Evolutionary conservation across 306 rosid species (phyloP), one percentile per base, ranked within the genome.

Genomic region (Gynostemma pentaphyllum): DNA sequence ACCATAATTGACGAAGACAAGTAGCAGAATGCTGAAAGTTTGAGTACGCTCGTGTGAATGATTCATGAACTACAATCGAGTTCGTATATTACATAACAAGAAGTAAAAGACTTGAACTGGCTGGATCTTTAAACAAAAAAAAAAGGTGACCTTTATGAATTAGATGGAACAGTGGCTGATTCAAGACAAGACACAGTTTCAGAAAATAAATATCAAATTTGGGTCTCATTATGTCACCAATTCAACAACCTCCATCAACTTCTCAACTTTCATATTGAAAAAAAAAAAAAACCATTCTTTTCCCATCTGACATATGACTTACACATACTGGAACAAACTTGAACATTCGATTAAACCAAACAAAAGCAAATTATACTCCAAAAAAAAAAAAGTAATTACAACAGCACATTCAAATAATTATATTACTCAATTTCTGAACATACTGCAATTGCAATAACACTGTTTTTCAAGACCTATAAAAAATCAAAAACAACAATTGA

Each of bases 321-420:
- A 37, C 12, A 23, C 13, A 37, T 60, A 13, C 19, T 8, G 47
- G 34, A 37, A 60, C 65, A 39, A 3, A 39, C 47, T 37, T 47
- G 13, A 13, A 39, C 32, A 2, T 11, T 60, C 10, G 36, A 21
- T 22, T 60, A 36, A 60, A 37, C 34, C 30, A 8, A 60, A 60
- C 22, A 30, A 39, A 60, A 37, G 19, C 34, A 34, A 32, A 40
- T 34, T 29, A 16, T 7, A 34, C 8, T 5, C 16, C 10, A 32
- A 56, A 32, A n/a, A 37, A 39, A 22, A 19, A 21, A 32, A 60
- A 60, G 65, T 59, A 45, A 28, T 32, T 30, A 26, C 11, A 16
- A 39, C 65, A 28, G 32, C 65, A 39, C 26, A 60, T 39, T 4
- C 65, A 60, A 32, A 60, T 60, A 60, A 44, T 37, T 59, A n/a